A percentile compares a stretch with the other conserved stretches of the same genome.
phyloP scores from a whole-genome alignment of 2,329 filamentous ascomycete species.

The Epichloe typhina region DNA sequence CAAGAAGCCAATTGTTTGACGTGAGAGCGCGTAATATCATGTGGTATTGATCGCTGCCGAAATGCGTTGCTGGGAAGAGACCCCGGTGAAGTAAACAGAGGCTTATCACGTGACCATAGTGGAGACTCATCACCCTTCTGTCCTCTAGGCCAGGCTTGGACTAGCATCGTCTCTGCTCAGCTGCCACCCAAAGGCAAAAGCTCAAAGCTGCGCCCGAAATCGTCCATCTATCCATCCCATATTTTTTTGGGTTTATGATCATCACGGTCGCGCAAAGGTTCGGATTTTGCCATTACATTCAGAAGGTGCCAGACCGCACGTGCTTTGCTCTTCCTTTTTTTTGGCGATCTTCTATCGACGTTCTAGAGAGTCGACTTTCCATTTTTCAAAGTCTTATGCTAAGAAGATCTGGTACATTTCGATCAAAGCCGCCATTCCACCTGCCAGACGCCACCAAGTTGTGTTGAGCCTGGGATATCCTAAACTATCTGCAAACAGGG shows the following conservation, averaged over 20 bases:
- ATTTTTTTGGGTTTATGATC: not conserved
- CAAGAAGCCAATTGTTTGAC: conserved; percentile 6
- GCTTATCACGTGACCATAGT: conserved; percentile 10
- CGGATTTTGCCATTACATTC: not conserved
- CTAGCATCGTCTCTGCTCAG: not conserved
- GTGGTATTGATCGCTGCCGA: conserved; percentile 6
- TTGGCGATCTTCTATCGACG: not conserved
- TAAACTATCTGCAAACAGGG: too few species aligned
- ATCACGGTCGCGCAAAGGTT: not conserved
- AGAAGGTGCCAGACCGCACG: not conserved
- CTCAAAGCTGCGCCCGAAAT: not conserved
- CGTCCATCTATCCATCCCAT: not conserved
- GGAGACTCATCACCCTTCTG: not conserved
- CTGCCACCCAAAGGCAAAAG: not conserved
- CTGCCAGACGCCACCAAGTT: not conserved
- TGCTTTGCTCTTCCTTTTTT: not conserved
- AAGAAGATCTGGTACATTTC: not conserved
- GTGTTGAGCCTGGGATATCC: not conserved
- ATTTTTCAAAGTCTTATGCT: not conserved
- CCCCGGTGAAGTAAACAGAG: conserved; percentile 17
- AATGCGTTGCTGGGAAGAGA: conserved; percentile 15
- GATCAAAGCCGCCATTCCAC: not conserved
- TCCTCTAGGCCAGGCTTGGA: not conserved
- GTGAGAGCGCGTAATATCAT: not conserved
- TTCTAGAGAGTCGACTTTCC: not conserved